These are phyloP conservation scores for Didymella lethalis DNA, from an alignment of 2,329 filamentous ascomycete species.

Conservation along the genomic window DNA sequence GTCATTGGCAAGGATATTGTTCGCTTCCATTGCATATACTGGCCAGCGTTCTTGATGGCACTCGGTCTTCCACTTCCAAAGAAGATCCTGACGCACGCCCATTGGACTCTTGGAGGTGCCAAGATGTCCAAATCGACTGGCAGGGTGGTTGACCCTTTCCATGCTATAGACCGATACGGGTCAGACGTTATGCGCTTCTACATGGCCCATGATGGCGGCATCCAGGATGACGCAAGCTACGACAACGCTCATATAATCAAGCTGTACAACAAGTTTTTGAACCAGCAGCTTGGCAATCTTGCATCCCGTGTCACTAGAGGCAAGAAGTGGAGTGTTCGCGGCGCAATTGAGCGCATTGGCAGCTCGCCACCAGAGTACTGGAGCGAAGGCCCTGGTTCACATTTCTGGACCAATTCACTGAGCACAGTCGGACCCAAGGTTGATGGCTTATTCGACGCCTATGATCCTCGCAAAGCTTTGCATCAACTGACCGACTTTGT, in stretches of 20 bases:
- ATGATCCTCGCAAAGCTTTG: slow-evolving; percentile 41
- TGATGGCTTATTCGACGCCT: slow-evolving; percentile 34
- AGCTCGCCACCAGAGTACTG: slow-evolving; percentile 39
- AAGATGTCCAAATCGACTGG: slow-evolving; percentile 98
- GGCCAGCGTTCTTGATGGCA: slow-evolving; percentile 95
- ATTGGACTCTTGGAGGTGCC: slow-evolving; percentile 89
- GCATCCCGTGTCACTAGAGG: slow-evolving; percentile 72
- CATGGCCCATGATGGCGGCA: slow-evolving; percentile 79
- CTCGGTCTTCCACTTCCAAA: slow-evolving; percentile 80
- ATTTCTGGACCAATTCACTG: slow-evolving; percentile 52
- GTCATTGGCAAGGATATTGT: slow-evolving; percentile 97
- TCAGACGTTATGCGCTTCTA: slow-evolving; percentile 90
- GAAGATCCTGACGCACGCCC: slow-evolving; percentile 84
- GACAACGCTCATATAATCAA: slow-evolving; percentile 78
- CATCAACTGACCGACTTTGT: slow-evolving; percentile 40
- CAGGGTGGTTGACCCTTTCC: slow-evolving; percentile 94
- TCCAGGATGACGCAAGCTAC: slow-evolving; percentile 82
- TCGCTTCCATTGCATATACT: slow-evolving; percentile 95
- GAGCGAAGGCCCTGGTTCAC: slow-evolving; percentile 38
- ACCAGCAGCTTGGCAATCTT: slow-evolving; percentile 81
- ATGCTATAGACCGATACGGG: slow-evolving; percentile 87
- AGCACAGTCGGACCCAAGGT: slow-evolving; percentile 30
- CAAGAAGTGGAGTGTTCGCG: slow-evolving; percentile 72
- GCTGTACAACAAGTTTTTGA: slow-evolving; percentile 80
- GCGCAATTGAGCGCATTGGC: slow-evolving; percentile 60